Evolutionary conservation across 208 protist species (phyloP).

Genomic region (Trypanosomatidae sp.): DNA sequence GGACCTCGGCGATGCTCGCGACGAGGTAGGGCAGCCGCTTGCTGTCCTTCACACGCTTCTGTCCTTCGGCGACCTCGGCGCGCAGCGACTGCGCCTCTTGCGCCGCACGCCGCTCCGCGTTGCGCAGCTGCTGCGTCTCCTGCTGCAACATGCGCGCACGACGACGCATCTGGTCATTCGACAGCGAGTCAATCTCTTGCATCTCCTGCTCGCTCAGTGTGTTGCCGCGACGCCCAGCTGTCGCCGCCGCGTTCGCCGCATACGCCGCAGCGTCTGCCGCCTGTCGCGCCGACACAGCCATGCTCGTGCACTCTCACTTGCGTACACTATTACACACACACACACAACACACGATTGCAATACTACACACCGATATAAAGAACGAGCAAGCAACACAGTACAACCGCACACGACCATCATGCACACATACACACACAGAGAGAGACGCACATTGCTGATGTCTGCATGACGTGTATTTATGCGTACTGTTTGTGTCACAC

Average conservation of each 20-base stretch:
- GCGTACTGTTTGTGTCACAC: too few species aligned
- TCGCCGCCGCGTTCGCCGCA: slow-evolving; percentile 10
- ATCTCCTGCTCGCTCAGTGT: slow-evolving; percentile 45
- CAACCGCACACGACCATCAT: too few species aligned
- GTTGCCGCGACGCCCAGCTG: neutral
- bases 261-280: slow-evolving; percentile 10
- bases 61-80: slow-evolving; percentile 44
- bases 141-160: slow-evolving; percentile 37
- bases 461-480: too few species aligned
- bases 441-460: too few species aligned
- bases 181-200: slow-evolving; percentile 58
- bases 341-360: too few species aligned
- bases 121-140: slow-evolving; percentile 55
- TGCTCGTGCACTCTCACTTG: too few species aligned
- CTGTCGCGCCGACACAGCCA: slow-evolving; percentile 13
- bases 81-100: slow-evolving; percentile 36
- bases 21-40: slow-evolving; percentile 84
- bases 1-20: slow-evolving; percentile 71
- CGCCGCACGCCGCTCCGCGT: slow-evolving; percentile 28
- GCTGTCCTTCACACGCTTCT: slow-evolving; percentile 67
- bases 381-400: too few species aligned
- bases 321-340: too few species aligned
- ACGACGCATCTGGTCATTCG: slow-evolving; percentile 52
- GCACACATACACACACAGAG: too few species aligned
- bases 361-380: too few species aligned